Evolutionary conservation across 352 stramenopile species (phyloP), one percentile per base, ranked within the genome.

Genomic region (Blastocystis sp.): DNA sequence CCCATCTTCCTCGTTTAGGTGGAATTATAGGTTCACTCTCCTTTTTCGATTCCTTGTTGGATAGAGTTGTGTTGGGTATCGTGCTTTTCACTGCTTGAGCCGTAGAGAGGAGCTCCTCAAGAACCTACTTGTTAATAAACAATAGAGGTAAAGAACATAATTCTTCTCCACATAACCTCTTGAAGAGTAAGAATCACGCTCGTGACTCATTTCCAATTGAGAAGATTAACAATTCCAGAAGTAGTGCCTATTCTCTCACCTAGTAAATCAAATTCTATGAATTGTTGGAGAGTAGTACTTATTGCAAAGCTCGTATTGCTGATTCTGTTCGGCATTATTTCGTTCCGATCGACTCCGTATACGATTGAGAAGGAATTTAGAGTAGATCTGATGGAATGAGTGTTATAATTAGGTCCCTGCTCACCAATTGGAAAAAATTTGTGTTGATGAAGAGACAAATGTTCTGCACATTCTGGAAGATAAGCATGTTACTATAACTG

Each of bases 391-490:
- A n/a, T 34, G 1, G 9, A 18, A 18, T 43, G 34, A 26, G 24
- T 47, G n/a, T 24, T 66, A 37, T 39, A 41, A 3, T 13, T 69
- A 85, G 73, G 47, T 65, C 1, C 47, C 50, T 50, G 73, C 30
- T 18, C 50, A 68, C 8, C 45, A 34, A 50, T 66, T 20, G 6
- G 53, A 68, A 2, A 85, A 39, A 41, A 24, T 85, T 16, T 85
- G 73, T 37, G 34, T 68, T 54, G 20, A 47, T 18, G 73, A 24
- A 24, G 73, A 85, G 26, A 39, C 8, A 34, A 68, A 85, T n/a
- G 8, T 66, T 16, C 34, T 85, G 2, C 73, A 85, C 56, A 56
- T 68, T 34, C n/a, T 85, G 53, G 73, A 85, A 47, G 73, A 85
- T 53, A 56, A 62, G 20, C 6, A 69, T 30, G 39, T 85, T 26